Conservation (phyloP, 192 early-diverging fungal species). For the Gaertneriomyces sp. region DNA sequence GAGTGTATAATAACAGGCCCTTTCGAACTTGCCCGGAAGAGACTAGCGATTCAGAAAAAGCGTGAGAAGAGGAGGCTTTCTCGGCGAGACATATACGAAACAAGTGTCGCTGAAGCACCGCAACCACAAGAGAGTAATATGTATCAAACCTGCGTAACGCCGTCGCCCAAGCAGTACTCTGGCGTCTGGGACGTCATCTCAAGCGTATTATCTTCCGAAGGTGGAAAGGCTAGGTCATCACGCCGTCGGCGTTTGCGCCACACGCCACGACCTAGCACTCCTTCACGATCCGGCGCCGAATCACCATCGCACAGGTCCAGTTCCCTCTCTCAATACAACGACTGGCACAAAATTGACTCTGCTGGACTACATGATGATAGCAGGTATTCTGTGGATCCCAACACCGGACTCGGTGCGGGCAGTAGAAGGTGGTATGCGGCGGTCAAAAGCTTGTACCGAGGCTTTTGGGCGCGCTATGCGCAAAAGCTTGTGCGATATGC, state of each 20-base stretch:
- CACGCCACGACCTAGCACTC: not conserved
- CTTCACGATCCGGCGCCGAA: conserved; percentile 7
- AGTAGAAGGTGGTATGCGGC: conserved; percentile 35
- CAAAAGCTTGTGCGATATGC: conserved; percentile 37
- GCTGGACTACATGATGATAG: conserved; percentile 15
- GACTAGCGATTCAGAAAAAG: conserved; percentile 72
- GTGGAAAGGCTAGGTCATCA: conserved; percentile 19
- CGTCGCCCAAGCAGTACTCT: conserved; percentile 31
- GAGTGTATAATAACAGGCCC: conserved; percentile 76
- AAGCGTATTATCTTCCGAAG: conserved; percentile 43
- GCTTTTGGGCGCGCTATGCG: conserved; percentile 53
- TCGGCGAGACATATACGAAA: not conserved
- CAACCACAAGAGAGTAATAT: conserved; percentile 5
- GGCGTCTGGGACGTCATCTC: conserved; percentile 40
- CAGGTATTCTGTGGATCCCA: not conserved
- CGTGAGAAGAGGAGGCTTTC: not conserved
- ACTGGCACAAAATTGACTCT: conserved; percentile 22
- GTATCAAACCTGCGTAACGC: conserved; percentile 39
- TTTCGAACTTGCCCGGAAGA: conserved; percentile 79
- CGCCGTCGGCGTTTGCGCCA: not conserved
- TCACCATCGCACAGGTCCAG: not conserved
- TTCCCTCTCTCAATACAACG: not conserved
- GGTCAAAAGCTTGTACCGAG: conserved; percentile 41
- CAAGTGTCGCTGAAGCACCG: not conserved
- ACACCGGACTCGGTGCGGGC: conserved; percentile 9